Evolutionary conservation across 176 grass and related monocot genomes (phyloP).

Genomic region (Luzula sylvatica): DNA sequence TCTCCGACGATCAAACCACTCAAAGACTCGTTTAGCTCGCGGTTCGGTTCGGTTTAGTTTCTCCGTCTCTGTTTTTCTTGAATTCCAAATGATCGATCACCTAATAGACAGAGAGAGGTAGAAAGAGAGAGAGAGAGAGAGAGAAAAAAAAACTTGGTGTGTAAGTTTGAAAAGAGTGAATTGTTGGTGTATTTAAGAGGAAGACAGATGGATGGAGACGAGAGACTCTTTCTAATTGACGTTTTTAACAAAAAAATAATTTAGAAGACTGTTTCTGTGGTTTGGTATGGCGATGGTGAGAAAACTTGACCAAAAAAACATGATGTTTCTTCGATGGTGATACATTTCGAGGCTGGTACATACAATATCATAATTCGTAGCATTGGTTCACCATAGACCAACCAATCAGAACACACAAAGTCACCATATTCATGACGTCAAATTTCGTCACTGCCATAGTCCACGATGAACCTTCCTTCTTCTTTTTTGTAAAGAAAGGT

Average conservation of each 20-base stretch:
- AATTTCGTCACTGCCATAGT: neutral
- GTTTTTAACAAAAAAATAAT: too few species aligned
- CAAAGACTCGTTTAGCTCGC: conserved; percentile 13
- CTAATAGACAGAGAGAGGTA: neutral
- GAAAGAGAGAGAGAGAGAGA: conserved; percentile 7
- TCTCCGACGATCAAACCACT: neutral
- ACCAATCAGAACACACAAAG: neutral
- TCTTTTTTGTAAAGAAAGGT: too few species aligned
- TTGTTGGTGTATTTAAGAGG: neutral
- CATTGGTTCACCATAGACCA: neutral
- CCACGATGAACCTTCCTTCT: neutral
- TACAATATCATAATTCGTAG: neutral
- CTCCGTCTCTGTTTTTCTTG: neutral
- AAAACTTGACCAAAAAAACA: neutral
- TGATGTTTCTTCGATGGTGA: conserved; percentile 22
- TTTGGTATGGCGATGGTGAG: neutral
- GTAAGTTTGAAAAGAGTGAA: neutral
- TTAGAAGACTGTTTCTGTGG: neutral
- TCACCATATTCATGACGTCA: neutral
- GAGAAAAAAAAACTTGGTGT: neutral
- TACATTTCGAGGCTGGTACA: neutral
- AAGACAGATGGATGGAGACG: neutral
- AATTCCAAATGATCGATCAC: neutral
- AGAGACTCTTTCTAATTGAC: neutral
- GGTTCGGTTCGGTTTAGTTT: neutral